Evolutionary conservation across 2,329 filamentous ascomycete species (phyloP), one percentile per base, ranked within the genome.

Genomic region (Neonectria faginata): DNA sequence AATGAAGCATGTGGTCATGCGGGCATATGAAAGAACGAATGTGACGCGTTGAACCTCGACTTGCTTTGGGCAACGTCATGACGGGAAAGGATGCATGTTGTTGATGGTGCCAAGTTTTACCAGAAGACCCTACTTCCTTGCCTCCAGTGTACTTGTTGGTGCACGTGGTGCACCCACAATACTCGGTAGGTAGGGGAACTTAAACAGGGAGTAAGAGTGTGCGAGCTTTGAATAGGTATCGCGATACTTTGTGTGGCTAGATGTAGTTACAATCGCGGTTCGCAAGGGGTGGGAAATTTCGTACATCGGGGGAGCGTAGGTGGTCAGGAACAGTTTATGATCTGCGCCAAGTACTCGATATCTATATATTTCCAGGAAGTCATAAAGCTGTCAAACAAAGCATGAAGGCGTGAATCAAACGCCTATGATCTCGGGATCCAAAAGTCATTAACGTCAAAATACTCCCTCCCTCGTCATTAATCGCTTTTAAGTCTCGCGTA

Each of bases 351-450:
- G 25, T 20, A 29, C 50, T 22, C 55, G 8, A 36, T 55, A 18
- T 51, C 61, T 54, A 50, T 39, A 25, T 18, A 44, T 36, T 27
- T 50, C 54, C 48, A 57, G 33, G 18, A 29, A 51, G 41, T 16
- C 29, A 16, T 44, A 55, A 36, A 47, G 3, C 25, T 4, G 20
- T 3, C 33, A 31, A 54, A 51, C 33, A 31, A 54, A 51, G 18
- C 51, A 42, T 16, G 22, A 25, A 31, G 33, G 16, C 50, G 31
- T 25, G 20, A 20, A 55, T 44, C 8, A 14, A n/a, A 27, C 20
- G 56, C 36, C 60, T 42, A 18, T 20, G 47, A 39, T 42, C 22
- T 20, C 27, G 31, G 50, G 48, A 14, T 25, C 25, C n/a, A 48
- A 47, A 53, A 41, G 29, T 27, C 36, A 14, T 31, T 10, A 16